These are phyloP conservation scores for Vitis rotundifolia DNA, from an alignment of 164 flowering plant species.

Conservation along the genomic window DNA sequence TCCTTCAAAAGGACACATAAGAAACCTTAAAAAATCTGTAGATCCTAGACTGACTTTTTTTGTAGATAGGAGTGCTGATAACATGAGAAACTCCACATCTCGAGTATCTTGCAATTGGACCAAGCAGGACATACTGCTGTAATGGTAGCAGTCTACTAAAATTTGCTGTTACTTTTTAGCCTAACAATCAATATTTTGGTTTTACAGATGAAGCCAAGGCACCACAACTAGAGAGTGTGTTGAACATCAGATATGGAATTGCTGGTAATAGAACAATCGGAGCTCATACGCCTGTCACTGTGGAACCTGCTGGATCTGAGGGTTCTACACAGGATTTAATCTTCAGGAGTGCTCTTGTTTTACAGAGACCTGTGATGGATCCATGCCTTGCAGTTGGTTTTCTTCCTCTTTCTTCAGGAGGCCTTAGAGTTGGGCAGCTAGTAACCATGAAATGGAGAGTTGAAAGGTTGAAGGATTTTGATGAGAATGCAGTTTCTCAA, in stretches of 20 bases:
- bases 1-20: no score
- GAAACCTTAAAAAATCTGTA: no score
- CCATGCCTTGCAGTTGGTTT: constrained; percentile 97
- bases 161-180: not conserved
- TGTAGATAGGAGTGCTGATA: no score
- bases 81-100: no score
- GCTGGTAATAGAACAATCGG: constrained; percentile 73
- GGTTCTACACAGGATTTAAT: constrained; percentile 37
- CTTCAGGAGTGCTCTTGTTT: constrained; percentile 73
- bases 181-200: constrained; percentile 5
- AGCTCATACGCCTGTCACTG: constrained; percentile 73
- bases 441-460: constrained; percentile 88
- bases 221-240: constrained; percentile 52
- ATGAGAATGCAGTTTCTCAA: constrained; percentile 33
- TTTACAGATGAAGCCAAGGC: constrained; percentile 49
- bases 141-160: not conserved
- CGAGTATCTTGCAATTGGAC: no score
- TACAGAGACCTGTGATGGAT: constrained; percentile 86
- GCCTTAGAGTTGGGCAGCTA: constrained; percentile 91
- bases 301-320: constrained; percentile 27
- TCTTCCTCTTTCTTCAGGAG: constrained; percentile 80
- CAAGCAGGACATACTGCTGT: no score
- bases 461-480: constrained; percentile 75
- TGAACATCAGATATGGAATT: constrained; percentile 75
- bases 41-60: no score